A percentile compares a stretch with the other conserved stretches of the same genome.
Conservation (phyloP, 495 filamentous ascomycete species). For the Antarctomyces pellizariae region DNA sequence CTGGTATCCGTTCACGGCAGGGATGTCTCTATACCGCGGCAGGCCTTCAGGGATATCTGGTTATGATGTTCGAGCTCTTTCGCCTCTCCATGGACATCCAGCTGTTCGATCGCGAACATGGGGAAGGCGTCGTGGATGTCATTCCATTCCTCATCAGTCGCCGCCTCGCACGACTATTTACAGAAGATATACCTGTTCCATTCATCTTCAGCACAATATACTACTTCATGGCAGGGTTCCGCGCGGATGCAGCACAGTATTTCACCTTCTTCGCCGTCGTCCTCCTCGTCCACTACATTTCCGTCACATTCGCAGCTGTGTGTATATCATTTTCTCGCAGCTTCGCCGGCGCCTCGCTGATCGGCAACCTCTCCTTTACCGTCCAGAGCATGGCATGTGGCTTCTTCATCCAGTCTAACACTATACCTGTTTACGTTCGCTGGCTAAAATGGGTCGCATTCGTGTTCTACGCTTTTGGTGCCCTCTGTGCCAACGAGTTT, state of each 20-base stretch:
- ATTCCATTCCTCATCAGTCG: slow-evolving; percentile 40
- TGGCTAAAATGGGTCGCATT: slow-evolving; percentile 44
- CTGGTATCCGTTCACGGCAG: slow-evolving; percentile 41
- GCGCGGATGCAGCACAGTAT: slow-evolving; percentile 31
- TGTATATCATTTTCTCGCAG: slow-evolving; percentile 34
- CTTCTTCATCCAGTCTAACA: slow-evolving; percentile 45
- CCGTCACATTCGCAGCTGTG: slow-evolving; percentile 33
- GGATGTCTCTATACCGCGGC: slow-evolving; percentile 43
- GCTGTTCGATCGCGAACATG: slow-evolving; percentile 47
- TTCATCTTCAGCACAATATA: slow-evolving; percentile 40
- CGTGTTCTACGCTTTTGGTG: slow-evolving; percentile 43
- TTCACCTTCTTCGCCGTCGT: slow-evolving; percentile 42
- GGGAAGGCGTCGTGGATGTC: slow-evolving; percentile 45
- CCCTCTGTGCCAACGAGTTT: slow-evolving; percentile 46
- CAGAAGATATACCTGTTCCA: slow-evolving; percentile 47
- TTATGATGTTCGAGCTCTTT: slow-evolving; percentile 49
- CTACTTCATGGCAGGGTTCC: slow-evolving; percentile 58
- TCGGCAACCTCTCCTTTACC: slow-evolving; percentile 46
- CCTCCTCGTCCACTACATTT: slow-evolving; percentile 40
- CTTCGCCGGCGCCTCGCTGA: slow-evolving; percentile 36
- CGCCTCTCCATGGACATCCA: slow-evolving; percentile 45
- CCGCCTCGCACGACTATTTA: slow-evolving; percentile 34
- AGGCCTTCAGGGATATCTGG: slow-evolving; percentile 47
- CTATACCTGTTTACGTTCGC: slow-evolving; percentile 47
- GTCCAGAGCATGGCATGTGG: slow-evolving; percentile 48